Base-by-base conservation (phyloP, 2,329 filamentous ascomycete species). In the Calonectria pteridis region DNA sequence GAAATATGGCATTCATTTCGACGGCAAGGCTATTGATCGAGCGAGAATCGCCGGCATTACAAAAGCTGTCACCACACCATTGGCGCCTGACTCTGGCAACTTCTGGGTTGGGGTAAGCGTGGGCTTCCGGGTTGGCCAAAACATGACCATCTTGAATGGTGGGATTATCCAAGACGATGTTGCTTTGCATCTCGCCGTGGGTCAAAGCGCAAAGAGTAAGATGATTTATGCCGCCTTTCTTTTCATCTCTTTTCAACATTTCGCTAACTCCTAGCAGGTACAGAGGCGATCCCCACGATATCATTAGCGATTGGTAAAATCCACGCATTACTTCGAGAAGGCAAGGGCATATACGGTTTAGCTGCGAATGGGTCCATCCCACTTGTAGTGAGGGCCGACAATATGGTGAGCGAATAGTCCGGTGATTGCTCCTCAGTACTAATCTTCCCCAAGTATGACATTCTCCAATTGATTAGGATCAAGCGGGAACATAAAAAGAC, bases 21-120 rank as follows among this genome's bases (percentile, higher is more conserved):
- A 29, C 6, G 66, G 66, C 2, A 68, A 68, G 20, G n/a, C 26
- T 3, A 59, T 68, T 14, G 16, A 35, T 11, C 29, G 66, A 6
- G 66, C 66, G 3, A 53, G 50, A 11, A 53, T 68, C 13, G 66
- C 35, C 1, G 66, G 66, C 10, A 43, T 68, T 7, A 68, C 66
- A 6, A 43, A 43, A 16, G 66, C 66, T n/a, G 35, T 68, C 3
- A 37, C 35, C 10, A 35, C 35, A 9, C 50, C 35, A 2, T 7
- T 55, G 2, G 35, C 35, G 6, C 37, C 31, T 58, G 31, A 37
- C 13, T 58, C 31, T 14, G 16, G 31, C 23, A 29, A 37, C 6
- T 28, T 68, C 20, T 29, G 80, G 1, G 87, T 88, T 65, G 74
- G 77, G 1, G 81, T 80, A 28, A 90, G 89, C 0, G 83, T 85